Evolutionary conservation across 2,329 filamentous ascomycete genomes (phyloP), one percentile per base, ranked within the genome.

Genomic region (Sporothrix humicola): DNA sequence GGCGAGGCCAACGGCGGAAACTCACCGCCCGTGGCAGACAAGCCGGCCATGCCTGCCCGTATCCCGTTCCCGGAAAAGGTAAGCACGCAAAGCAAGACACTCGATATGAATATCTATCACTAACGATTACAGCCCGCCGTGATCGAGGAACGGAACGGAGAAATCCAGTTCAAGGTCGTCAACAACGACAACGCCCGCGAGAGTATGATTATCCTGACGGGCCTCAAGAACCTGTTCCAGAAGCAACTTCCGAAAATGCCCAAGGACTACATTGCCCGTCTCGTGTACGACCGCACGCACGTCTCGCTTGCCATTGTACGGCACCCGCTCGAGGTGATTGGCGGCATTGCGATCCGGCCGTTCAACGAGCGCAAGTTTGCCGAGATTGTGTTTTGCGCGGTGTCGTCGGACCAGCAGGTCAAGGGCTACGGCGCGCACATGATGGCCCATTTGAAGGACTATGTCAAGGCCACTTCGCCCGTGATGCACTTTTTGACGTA

Each of bases 401-500:
- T 99, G 78, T 97, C 93, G 72, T 97, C 94, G 0, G 96, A 98
- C 80, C 96, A 99, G 82, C 96, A 99, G 82, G 96, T 99, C 78
- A 99, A 98, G 83, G 96, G 96, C 50, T 99, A 99, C 80, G 96
- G 96, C 76, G 95, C 96, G 15, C 95, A 98, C 85, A 87, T 99
- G 23, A 99, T 99, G 96, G 95, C 93, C 1, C 96, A 99, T 81
- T 85, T 99, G 61, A 99, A 99, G 82, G 92, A 99, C 84, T 99
- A 98, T 79, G 96, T 99, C 81, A 98, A 97, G 82, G 95, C 95
- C 7, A 98, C 95, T 0, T 97, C 93, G 73, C 91, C 95, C 76
- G 95, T 99, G 66, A 98, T 98, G 95, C 95, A 99, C 82, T 99
- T 99, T 82, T 87, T 99, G 2, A 99, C 96, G 0, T 99, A 99